Evolutionary conservation across 2,329 filamentous ascomycete species (phyloP).

Genomic region (Pseudocercospora eumusae): DNA sequence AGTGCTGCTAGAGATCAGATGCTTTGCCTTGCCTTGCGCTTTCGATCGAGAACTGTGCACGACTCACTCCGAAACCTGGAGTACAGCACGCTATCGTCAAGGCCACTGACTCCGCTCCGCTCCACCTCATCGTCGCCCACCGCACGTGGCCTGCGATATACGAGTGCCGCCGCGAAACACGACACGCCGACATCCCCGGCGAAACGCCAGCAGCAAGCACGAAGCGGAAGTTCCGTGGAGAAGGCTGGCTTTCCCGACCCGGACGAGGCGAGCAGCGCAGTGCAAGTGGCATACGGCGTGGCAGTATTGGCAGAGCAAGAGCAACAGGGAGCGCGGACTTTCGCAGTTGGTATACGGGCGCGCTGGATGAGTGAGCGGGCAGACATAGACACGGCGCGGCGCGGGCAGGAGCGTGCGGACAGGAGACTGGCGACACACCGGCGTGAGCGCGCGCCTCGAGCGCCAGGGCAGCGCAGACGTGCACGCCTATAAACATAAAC

Average conservation of each 20-base stretch:
- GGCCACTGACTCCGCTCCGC: background rate
- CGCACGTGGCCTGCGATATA: background rate
- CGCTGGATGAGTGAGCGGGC: background rate
- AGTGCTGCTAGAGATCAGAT: background rate
- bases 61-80: conserved; percentile 22
- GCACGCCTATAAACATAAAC: background rate
- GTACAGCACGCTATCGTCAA: conserved; percentile 1
- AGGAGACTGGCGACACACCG: conserved; percentile 6
- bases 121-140: background rate
- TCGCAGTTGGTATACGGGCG: background rate
- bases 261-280: background rate
- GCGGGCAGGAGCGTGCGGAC: background rate
- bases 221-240: conserved; percentile 2
- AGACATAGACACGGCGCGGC: background rate
- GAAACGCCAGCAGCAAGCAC: conserved; percentile 4
- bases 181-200: background rate
- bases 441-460: conserved; percentile 22
- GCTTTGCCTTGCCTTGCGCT: too few species aligned
- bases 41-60: conserved; percentile 6
- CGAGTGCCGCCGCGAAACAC: background rate
- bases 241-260: conserved; percentile 10
- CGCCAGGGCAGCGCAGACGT: conserved; percentile 19
- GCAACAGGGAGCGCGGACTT: background rate
- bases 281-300: background rate
- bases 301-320: background rate